Base-by-base conservation (phyloP, 164 flowering plant species). In the Kingdonia uniflora region DNA sequence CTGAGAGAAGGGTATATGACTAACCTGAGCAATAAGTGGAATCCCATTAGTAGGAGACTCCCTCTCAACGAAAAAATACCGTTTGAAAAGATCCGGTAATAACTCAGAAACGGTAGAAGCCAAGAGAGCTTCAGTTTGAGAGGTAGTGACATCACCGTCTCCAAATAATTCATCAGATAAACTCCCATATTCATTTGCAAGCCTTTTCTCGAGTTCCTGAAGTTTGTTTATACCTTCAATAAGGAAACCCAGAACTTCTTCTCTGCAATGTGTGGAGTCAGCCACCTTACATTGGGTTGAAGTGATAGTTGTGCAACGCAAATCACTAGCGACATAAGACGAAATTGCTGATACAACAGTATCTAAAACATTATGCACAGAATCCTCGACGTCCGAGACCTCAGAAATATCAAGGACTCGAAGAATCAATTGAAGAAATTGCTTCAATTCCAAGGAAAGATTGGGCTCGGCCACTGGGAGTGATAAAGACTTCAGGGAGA, bases 211-310 rank as follows among this genome's bases (percentile, higher is more conserved):
- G 12, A 79, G 55, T 52, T 72, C 77, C 57, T 71, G 67, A 55
- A 94, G 85, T 59, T 79, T 80, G 57, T 67, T 73, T 65, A 24
- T 72, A 38, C 89, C 85, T 55, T 78, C 78, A 57, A 5, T 62
- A 51, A 81, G 59, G 66, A 52, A 67, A 66, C 1, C 50, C 3
- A 66, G 20, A 48, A 67, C 47, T 56, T 66, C 67, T 25, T 63
- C 71, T 19, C 26, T 46, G 47, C 54, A 19, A 47, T 50, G 39
- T 23, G 39, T 43, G n/a, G 57, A 49, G 24, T 21, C 61, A 49
- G 48, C 62, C 59, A 33, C 51, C 19, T 56, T 56, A 24, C 57
- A 54, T 45, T 62, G 60, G 24, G 65, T 71, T 62, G 66, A 66
- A 51, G 54, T 46, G 21, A 54, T 51, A 44, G 61, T 58, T 50